phyloP scores from a whole-genome alignment of 2,329 filamentous ascomycete species.

The Aspergillus sp. region DNA sequence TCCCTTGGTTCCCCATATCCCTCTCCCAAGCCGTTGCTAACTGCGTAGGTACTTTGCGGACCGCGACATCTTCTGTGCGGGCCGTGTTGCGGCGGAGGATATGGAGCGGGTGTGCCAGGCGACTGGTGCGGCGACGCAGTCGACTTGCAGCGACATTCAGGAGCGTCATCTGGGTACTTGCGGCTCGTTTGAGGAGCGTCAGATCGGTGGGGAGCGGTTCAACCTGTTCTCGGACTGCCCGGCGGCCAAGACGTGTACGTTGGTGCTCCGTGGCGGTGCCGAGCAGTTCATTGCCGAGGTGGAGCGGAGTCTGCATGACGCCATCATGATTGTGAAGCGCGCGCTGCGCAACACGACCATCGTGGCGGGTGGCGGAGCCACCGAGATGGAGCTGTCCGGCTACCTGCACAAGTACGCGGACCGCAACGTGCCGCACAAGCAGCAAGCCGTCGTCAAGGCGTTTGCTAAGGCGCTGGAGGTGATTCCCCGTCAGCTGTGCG shows the following conservation, averaged over 20 bases:
- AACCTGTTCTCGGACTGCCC: slow-evolving; percentile 98
- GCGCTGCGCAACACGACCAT: slow-evolving; percentile 93
- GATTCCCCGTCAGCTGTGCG: slow-evolving; percentile 93
- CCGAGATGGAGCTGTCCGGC: slow-evolving; percentile 94
- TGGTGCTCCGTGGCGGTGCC: slow-evolving; percentile 90
- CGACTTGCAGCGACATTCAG: slow-evolving; percentile 93
- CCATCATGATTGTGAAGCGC: slow-evolving; percentile 99
- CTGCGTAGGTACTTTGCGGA: slow-evolving; percentile 76
- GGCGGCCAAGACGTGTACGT: slow-evolving; percentile 91
- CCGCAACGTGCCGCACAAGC: slow-evolving; percentile 88
- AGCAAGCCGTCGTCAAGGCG: slow-evolving; percentile 95
- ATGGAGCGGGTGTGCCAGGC: slow-evolving; percentile 96
- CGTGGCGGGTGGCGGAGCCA: slow-evolving; percentile 90
- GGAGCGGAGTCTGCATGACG: slow-evolving; percentile 94
- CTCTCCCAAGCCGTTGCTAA: not conserved
- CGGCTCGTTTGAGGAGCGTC: slow-evolving; percentile 87
- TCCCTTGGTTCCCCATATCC: slow-evolving; percentile 3
- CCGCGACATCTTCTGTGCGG: slow-evolving; percentile 96
- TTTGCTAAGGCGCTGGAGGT: slow-evolving; percentile 97
- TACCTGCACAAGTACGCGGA: slow-evolving; percentile 93
- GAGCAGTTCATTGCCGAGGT: slow-evolving; percentile 99
- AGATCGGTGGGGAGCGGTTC: slow-evolving; percentile 96
- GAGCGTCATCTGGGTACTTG: slow-evolving; percentile 87
- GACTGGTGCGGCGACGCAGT: slow-evolving; percentile 87
- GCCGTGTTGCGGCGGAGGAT: slow-evolving; percentile 85